Evolutionary conservation across 2,329 filamentous ascomycete genomes (phyloP).

Genomic region (Seiridium unicorne): DNA sequence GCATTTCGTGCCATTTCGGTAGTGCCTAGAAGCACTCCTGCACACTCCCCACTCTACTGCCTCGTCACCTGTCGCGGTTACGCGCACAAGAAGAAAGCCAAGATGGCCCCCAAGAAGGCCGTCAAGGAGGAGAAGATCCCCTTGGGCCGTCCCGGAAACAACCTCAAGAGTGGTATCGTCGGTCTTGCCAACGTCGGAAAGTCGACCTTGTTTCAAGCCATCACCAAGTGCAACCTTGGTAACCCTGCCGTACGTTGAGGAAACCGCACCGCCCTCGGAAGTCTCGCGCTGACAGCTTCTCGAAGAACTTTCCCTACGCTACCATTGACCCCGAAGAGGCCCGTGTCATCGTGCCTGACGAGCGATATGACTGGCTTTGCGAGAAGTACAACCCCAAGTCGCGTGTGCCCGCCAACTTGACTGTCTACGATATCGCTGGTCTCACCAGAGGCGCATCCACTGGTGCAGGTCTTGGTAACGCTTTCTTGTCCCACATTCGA

Average conservation of each 20-base stretch:
- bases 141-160: constrained; percentile 95
- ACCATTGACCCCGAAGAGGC: constrained; percentile 99
- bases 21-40: constrained; percentile 46
- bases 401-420: constrained; percentile 92
- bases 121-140: constrained; percentile 94
- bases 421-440: constrained; percentile 97
- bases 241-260: constrained; percentile 80
- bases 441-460: constrained; percentile 94
- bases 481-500: constrained; percentile 97
- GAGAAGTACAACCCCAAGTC: constrained; percentile 99
- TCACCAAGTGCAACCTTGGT: constrained; percentile 95
- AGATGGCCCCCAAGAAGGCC: constrained; percentile 94
- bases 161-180: constrained; percentile 98
- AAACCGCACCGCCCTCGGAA: constrained; percentile 16
- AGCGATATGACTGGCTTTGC: constrained; percentile 92
- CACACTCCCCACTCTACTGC: constrained; percentile 29
- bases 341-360: constrained; percentile 94
- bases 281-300: constrained; percentile 30
- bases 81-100: constrained; percentile 58
- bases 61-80: constrained; percentile 52
- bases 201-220: constrained; percentile 98
- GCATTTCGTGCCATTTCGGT: constrained; percentile 47
- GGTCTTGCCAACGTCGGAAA: constrained; percentile 99
- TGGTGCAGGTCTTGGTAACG: constrained; percentile 94
- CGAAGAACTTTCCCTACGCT: constrained; percentile 94